Percentiles rank a stretch among this genome's conserved stretches.
Conservation (phyloP, 2,329 filamentous ascomycete genomes). For the Paecilomyces sp. region DNA sequence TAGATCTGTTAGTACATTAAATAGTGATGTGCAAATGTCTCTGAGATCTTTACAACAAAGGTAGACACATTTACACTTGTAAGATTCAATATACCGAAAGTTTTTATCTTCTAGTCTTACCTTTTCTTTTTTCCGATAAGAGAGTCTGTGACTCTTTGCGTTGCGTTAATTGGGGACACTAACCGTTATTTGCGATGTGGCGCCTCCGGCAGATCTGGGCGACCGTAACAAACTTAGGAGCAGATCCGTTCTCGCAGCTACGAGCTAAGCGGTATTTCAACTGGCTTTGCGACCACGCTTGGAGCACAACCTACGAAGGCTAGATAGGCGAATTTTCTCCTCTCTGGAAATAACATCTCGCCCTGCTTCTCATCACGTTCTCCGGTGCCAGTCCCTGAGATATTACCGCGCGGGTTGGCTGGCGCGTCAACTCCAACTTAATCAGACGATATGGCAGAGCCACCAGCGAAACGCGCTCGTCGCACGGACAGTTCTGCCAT, state of each 20-base stretch:
- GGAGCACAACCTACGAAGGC: background rate
- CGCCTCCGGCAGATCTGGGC: slow-evolving; percentile 12
- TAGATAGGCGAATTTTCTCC: background rate
- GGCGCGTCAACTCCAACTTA: slow-evolving; percentile 2
- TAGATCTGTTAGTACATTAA: too few species aligned
- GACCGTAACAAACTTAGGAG: slow-evolving; percentile 24
- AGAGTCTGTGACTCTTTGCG: background rate
- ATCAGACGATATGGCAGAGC: slow-evolving; percentile 42
- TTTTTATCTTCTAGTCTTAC: too few species aligned
- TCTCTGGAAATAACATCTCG: background rate
- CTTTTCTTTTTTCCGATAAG: too few species aligned
- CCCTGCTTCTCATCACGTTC: background rate
- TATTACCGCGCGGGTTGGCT: background rate
- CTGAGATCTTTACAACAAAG: too few species aligned
- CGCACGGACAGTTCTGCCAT: slow-evolving; percentile 54
- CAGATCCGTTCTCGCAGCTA: background rate
- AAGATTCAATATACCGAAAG: background rate
- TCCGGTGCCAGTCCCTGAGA: background rate
- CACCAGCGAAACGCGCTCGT: slow-evolving; percentile 45
- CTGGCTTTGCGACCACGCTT: background rate
- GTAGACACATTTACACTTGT: too few species aligned
- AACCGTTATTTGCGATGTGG: slow-evolving; percentile 4
- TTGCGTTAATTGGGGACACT: background rate
- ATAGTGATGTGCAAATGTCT: too few species aligned
- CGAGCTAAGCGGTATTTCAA: background rate